Base-by-base conservation (phyloP, 257 asterid species). In the Solanum ossicruentum region DNA sequence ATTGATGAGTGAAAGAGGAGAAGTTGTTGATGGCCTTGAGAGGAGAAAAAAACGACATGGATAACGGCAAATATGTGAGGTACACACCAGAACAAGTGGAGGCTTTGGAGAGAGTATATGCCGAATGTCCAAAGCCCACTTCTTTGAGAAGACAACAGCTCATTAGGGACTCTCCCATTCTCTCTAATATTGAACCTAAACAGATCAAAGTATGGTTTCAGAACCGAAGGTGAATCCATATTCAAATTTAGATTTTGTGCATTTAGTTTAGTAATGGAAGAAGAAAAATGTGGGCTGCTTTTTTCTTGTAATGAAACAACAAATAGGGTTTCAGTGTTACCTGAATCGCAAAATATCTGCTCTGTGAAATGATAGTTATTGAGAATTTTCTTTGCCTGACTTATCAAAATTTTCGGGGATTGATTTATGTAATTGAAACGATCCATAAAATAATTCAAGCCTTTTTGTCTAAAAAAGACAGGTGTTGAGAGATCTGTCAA, bases 201-300 rank as follows among this genome's bases (percentile, higher is more conserved):
- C 99, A 96, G 88, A 96, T 96, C 95, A 96, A 96, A 95, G 99
- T 96, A 86, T 96, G 98, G 99, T 96, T 96, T 90, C 99, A 96
- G 88, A 96, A 96, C 85, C 91, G 99, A 71, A 93, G 99, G 99
- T 36, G 41, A 36, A 36, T 36, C 41, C 41, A 36, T 36, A 36
- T 36, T 36, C 41, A 32, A 32, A 32, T 32, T 32, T 3, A 32
- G 36, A 32, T 32, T 32, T 32, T 32, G 36, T 32, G 32, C 32
- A 28, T 28, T 28, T 28, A 28, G 32, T 28, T 28, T 28, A 28
- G 32, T 28, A 2, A 28, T 28, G 32, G 32, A 28, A 28, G 32
- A 28, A 28, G 32, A 28, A 28, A 28, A 28, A 28, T 28, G 32
- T 28, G 32, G 32, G 32, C 32, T 28, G 36, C 36, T 32, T 32